phyloP scores from a whole-genome alignment of 192 early-diverging fungal genomes.

The Oehlia diaphana region DNA sequence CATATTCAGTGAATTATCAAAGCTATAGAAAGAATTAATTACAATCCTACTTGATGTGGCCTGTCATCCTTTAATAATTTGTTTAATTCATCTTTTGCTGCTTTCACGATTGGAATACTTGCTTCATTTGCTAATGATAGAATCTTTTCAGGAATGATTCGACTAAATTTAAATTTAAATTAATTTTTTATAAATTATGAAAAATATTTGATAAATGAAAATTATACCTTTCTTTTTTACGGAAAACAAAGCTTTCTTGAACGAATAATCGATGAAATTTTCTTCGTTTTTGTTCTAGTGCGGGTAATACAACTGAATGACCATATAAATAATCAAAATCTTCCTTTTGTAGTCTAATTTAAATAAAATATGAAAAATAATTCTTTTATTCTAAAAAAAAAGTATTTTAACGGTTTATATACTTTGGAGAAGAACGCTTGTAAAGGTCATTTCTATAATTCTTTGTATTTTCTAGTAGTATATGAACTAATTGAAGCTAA shows the following conservation, averaged over 20 bases:
- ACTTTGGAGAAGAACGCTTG: not conserved
- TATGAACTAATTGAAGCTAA: not conserved
- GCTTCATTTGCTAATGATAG: not conserved
- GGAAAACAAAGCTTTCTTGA: not conserved
- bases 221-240: conserved; percentile 4
- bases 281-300: not conserved
- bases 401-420: not conserved
- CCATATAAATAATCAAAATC: not conserved
- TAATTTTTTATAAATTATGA: not conserved
- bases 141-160: not conserved
- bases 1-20: not conserved
- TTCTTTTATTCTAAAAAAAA: not conserved
- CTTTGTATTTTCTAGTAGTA: not conserved
- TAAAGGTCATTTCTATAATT: not conserved
- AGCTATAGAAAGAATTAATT: not conserved
- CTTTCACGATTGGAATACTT: conserved; percentile 31
- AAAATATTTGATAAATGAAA: not conserved
- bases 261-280: not conserved
- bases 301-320: not conserved
- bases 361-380: not conserved
- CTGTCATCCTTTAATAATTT: conserved; percentile 43
- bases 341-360: not conserved
- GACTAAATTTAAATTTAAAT: not conserved
- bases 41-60: conserved; percentile 49
- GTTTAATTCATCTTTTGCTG: conserved; percentile 48